Base-by-base conservation (phyloP, 2,329 filamentous ascomycete species). In the Microdochium bolleyi region DNA sequence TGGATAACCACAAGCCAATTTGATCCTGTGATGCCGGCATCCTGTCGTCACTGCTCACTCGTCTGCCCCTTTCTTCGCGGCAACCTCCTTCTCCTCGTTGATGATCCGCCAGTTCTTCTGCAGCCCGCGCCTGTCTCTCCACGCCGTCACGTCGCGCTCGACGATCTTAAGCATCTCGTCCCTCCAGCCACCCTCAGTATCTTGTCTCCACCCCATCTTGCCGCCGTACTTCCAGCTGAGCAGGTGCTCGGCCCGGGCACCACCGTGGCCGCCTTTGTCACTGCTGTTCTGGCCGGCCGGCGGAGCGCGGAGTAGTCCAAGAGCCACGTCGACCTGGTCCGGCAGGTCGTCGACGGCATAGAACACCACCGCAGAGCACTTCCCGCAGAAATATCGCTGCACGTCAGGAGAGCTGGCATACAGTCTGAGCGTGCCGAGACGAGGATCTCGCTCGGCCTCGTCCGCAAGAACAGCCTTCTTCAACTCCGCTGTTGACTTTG, bases 351-450 rank as follows among this genome's bases (percentile, higher is more conserved):
- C 69, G 0, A 59, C 60, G 0, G 70, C 67, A 53, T 75, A 79
- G 52, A 79, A 78, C 0, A 78, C 64, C 11, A 57, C 62, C 0
- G 76, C 75, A 0, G 74, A 75, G 61, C 77, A 80, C 1, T 56
- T 64, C 0, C 67, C 68, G 60, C 76, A 80, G 54, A 74, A 78
- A 54, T 76, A 79, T 1, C 76, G 63, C 52, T 75, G 68, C 1
- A 76, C 72, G 14, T 67, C 69, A 0, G 69, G 61, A 0, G 73
- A 76, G 49, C 74, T 77, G 9, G 59, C 57, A 56, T 74, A 76
- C 25, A 70, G 68, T 0, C 64, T 58, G 3, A 79, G 62, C 0
- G 73, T 78, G 0, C 74, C 75, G 11, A 73, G 54, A 5, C 66
- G 63, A 0, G 67, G 53, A 50, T 75, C 71, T 5, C 66, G 62